These are phyloP conservation scores for Kalaharituber pfeilii DNA, from an alignment of 2,329 filamentous ascomycete genomes.

Conservation along the genomic window DNA sequence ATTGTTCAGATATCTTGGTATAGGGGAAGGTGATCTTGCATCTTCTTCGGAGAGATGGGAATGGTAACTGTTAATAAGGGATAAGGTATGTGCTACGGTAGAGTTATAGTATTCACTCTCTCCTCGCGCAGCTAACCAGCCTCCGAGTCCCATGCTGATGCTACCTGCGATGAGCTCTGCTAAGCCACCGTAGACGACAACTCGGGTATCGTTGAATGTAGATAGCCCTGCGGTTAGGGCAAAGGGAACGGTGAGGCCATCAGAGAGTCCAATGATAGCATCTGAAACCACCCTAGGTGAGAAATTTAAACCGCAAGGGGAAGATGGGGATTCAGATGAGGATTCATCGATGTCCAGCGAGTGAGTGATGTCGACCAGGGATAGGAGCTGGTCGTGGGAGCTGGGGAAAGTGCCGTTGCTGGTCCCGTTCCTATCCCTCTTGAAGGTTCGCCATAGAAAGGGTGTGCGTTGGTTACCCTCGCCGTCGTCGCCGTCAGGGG, in stretches of 20 bases:
- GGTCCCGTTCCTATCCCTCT: too few relatives aligned
- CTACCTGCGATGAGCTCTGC: conserved; percentile 60
- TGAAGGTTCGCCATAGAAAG: too few relatives aligned
- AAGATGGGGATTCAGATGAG: too few relatives aligned
- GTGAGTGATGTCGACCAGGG: too few relatives aligned
- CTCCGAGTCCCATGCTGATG: conserved; percentile 62
- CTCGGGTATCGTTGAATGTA: conserved; percentile 42
- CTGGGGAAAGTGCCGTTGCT: too few relatives aligned
- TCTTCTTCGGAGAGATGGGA: background rate
- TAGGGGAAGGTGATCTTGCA: background rate
- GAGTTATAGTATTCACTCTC: conserved; percentile 26
- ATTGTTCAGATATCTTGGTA: conserved; percentile 24
- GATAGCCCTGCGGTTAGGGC: conserved; percentile 55
- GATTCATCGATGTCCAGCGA: too few relatives aligned
- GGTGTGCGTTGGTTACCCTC: too few relatives aligned
- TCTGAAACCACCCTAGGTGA: conserved; percentile 35
- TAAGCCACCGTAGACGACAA: conserved; percentile 54
- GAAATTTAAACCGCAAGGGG: too few relatives aligned
- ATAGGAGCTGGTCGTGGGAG: too few relatives aligned
- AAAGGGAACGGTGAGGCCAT: conserved; percentile 65
- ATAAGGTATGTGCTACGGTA: background rate
- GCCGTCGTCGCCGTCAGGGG: too few relatives aligned
- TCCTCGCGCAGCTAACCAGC: conserved; percentile 49
- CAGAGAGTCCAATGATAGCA: conserved; percentile 58
- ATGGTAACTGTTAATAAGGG: background rate